Evolutionary conservation across 768 basidiomycete genomes (phyloP).

Genomic region (Leccinum incarnatum): DNA sequence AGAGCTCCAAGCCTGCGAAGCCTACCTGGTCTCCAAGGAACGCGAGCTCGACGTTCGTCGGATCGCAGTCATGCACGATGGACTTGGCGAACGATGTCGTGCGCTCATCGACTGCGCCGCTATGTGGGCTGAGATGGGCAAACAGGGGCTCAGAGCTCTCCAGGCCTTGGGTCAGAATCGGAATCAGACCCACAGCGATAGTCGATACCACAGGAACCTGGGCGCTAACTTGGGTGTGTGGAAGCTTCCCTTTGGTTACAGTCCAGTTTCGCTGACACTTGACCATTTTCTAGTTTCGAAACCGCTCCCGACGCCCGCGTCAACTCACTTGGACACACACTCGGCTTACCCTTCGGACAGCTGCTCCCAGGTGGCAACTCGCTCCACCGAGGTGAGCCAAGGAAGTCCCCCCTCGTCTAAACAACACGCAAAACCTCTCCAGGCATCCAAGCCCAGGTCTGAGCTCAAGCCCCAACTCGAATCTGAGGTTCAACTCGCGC

Average conservation of each 20-base stretch:
- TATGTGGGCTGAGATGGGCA: constrained; percentile 49
- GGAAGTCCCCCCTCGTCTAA: constrained; percentile 1
- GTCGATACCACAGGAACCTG: neutral
- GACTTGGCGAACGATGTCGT: constrained; percentile 47
- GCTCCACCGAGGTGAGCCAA: constrained; percentile 20
- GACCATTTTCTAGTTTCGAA: neutral
- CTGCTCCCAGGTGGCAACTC: constrained; percentile 50
- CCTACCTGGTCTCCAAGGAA: no score
- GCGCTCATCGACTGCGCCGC: constrained; percentile 40
- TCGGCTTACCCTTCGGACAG: constrained; percentile 44
- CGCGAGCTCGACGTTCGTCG: constrained; percentile 20
- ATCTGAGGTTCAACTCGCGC: neutral
- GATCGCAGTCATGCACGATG: neutral
- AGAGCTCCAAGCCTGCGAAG: no score
- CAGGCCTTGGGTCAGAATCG: constrained; percentile 13
- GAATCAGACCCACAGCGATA: no score
- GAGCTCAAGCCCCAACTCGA: no score
- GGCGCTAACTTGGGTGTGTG: constrained; percentile 1
- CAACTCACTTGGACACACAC: neutral
- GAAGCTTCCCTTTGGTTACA: neutral
- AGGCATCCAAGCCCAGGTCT: neutral
- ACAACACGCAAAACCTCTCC: no score
- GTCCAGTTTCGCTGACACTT: neutral
- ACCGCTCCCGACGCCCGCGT: constrained; percentile 5
- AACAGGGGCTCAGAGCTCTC: constrained; percentile 45